Conservation (phyloP, 2,329 filamentous ascomycete genomes). For the Claviceps pusilla region DNA sequence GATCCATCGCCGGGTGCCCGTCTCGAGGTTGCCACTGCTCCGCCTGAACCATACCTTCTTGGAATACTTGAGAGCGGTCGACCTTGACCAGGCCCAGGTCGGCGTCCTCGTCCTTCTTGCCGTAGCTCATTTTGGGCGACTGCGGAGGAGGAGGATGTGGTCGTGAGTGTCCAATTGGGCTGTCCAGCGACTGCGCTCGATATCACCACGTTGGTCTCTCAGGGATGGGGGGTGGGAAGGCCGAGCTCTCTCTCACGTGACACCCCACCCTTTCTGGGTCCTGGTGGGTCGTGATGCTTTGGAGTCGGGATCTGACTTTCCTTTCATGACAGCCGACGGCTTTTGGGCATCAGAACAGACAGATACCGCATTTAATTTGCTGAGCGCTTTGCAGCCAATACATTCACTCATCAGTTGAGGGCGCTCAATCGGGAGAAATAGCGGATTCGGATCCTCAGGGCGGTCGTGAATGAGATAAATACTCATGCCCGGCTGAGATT, state of each 20-base stretch:
- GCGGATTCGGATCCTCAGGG: too few relatives aligned
- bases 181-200: conserved; percentile 15
- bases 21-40: neutral
- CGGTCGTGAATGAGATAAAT: too few relatives aligned
- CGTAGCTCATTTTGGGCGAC: conserved; percentile 68
- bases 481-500: neutral
- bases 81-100: conserved; percentile 90
- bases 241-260: conserved; percentile 20
- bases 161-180: conserved; percentile 20
- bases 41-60: conserved; percentile 60
- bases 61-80: conserved; percentile 93
- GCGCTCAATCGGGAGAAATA: neutral
- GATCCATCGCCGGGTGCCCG: neutral
- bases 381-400: neutral
- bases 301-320: too few relatives aligned
- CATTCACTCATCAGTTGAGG: neutral
- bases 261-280: conserved; percentile 8
- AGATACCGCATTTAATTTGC: neutral
- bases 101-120: conserved; percentile 98
- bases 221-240: conserved; percentile 15
- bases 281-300: neutral
- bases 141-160: conserved; percentile 16
- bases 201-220: conserved; percentile 24
- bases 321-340: too few relatives aligned
- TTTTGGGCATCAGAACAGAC: too few relatives aligned